Evolutionary conservation across 805 yeast species (phyloP).

Genomic region (Saccharomycopsis olivae): DNA sequence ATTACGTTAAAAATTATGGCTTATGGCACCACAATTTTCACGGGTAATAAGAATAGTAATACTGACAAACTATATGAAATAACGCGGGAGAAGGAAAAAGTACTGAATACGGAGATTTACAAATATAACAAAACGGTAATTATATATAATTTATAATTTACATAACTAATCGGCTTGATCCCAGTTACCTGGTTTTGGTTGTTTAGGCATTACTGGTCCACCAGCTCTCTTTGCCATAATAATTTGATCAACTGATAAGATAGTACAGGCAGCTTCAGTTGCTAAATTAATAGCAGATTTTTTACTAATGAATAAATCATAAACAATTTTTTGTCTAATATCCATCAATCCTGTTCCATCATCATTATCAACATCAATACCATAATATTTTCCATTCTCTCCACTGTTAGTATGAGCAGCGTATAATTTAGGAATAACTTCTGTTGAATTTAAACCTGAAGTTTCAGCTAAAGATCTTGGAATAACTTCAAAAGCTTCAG

Average conservation of each 20-base stretch:
- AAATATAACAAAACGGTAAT: not conserved
- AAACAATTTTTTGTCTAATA: conserved; percentile 57
- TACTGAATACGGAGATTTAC: not conserved
- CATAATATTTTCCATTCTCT: conserved; percentile 30
- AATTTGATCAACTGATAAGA: conserved; percentile 88
- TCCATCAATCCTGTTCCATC: conserved; percentile 57
- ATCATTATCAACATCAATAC: conserved; percentile 61
- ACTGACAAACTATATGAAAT: no score
- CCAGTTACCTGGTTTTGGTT: conserved; percentile 89
- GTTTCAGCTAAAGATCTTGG: conserved; percentile 93
- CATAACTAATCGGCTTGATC: conserved; percentile 68
- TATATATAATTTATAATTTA: no score
- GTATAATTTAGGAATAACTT: conserved; percentile 78
- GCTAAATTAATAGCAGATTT: conserved; percentile 85
- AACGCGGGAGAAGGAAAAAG: no score
- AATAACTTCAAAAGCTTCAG: conserved; percentile 87
- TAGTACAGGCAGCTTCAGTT: conserved; percentile 88
- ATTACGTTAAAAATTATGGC: no score
- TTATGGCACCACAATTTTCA: no score
- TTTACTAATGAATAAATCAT: conserved; percentile 72
- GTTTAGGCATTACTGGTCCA: conserved; percentile 86
- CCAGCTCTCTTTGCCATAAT: conserved; percentile 99
- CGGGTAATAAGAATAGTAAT: no score
- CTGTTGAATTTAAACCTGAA: conserved; percentile 84
- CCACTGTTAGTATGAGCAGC: conserved; percentile 61